A percentile compares a stretch with the other conserved stretches of the same genome.
phyloP scores from a whole-genome alignment of 2,329 filamentous ascomycete species.

The Aspergillus oerlinghausenensis region DNA sequence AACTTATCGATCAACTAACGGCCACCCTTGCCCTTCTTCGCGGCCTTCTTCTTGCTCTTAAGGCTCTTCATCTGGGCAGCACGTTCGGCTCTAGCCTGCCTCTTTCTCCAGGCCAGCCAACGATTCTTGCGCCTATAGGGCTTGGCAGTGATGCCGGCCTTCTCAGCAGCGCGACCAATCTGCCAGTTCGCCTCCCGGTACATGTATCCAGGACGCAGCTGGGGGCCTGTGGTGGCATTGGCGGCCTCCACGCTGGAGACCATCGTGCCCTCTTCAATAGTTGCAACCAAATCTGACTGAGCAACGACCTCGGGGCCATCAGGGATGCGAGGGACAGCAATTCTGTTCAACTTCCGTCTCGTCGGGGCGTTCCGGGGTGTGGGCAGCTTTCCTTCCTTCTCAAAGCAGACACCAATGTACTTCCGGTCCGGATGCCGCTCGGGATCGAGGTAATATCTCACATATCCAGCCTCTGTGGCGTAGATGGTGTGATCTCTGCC shows the following conservation, averaged over 20 bases:
- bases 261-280: constrained; percentile 20
- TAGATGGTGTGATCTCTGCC: constrained; percentile 96
- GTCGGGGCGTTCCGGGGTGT: constrained; percentile 69
- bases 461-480: constrained; percentile 78
- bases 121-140: constrained; percentile 55
- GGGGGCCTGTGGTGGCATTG: constrained; percentile 24
- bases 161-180: constrained; percentile 61
- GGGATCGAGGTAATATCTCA: constrained; percentile 94
- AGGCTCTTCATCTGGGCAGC: constrained; percentile 52
- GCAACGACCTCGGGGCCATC: constrained; percentile 13
- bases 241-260: constrained; percentile 21
- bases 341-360: constrained; percentile 70
- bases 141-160: constrained; percentile 53
- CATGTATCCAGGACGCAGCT: constrained; percentile 55
- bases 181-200: constrained; percentile 64
- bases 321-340: constrained; percentile 43
- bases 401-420: constrained; percentile 90
- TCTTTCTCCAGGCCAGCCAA: constrained; percentile 63
- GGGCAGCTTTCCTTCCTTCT: constrained; percentile 75
- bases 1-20: constrained; percentile 21
- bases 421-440: constrained; percentile 75
- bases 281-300: constrained; percentile 24
- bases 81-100: constrained; percentile 45
- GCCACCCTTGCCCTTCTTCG: constrained; percentile 34
- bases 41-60: constrained; percentile 43